Evolutionary conservation across 495 filamentous ascomycete species (phyloP).

Genomic region (Aspergillus panamensis): DNA sequence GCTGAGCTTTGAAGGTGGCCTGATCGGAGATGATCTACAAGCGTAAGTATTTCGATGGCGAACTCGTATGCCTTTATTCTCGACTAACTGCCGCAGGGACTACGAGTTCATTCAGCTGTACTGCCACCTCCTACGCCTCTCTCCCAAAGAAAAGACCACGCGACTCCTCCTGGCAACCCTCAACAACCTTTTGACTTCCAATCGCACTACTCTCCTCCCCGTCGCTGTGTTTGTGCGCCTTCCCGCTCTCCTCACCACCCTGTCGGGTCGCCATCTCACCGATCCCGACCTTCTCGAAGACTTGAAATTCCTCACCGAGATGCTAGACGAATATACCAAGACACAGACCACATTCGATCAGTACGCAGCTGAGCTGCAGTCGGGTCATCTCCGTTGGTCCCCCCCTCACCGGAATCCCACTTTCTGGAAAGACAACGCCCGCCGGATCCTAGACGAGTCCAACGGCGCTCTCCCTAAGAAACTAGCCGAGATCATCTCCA

Average conservation of each 20-base stretch:
- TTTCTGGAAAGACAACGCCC: constrained; percentile 97
- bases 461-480: constrained; percentile 76
- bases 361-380: constrained; percentile 84
- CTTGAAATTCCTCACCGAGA: constrained; percentile 65
- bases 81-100: constrained; percentile 54
- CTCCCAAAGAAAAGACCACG: constrained; percentile 97
- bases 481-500: constrained; percentile 80
- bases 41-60: constrained; percentile 51
- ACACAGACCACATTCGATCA: constrained; percentile 97
- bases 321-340: constrained; percentile 89
- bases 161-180: constrained; percentile 86
- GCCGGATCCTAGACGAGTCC: constrained; percentile 80
- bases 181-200: constrained; percentile 72
- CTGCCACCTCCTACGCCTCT: constrained; percentile 81
- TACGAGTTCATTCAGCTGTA: constrained; percentile 90
- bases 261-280: constrained; percentile 76
- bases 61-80: neutral
- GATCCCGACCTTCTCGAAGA: constrained; percentile 90
- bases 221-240: constrained; percentile 77
- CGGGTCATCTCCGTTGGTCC: constrained; percentile 90
- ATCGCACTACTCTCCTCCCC: constrained; percentile 74
- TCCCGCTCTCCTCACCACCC: constrained; percentile 74
- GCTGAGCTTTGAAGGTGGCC: constrained; percentile 81
- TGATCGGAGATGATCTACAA: constrained; percentile 82
- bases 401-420: constrained; percentile 85